Percentiles rank a stretch among this genome's conserved stretches.
phyloP scores from a whole-genome alignment of 345 rosid genomes.

The Eutrema heterophyllum region DNA sequence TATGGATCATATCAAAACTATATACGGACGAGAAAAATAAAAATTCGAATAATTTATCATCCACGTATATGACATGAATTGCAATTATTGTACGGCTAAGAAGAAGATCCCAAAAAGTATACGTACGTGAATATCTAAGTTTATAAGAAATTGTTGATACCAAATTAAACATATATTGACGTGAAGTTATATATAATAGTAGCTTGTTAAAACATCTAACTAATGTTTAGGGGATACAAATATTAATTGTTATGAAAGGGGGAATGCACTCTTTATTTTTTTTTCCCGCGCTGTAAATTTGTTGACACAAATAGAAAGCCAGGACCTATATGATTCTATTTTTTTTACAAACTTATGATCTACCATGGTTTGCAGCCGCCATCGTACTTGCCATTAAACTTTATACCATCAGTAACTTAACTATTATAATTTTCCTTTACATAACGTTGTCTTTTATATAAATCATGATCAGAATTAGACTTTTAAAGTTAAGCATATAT shows the following conservation, averaged over 20 bases:
- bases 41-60: not conserved
- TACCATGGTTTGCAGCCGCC: not conserved
- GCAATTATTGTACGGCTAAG: slow-evolving; percentile 14
- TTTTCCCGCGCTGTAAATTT: not conserved
- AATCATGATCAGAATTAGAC: not conserved
- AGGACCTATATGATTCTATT: not conserved
- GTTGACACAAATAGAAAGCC: not conserved
- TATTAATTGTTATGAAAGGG: not conserved
- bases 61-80: not conserved
- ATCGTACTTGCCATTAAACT: not conserved
- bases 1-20: slow-evolving; percentile 22
- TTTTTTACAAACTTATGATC: not conserved
- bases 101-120: slow-evolving; percentile 15
- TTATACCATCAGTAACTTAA: not conserved
- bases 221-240: not conserved
- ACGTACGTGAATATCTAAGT: not conserved
- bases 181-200: slow-evolving; percentile 18
- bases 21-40: not conserved
- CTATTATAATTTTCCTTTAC: not conserved
- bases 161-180: slow-evolving; percentile 5
- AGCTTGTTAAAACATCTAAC: slow-evolving; percentile 18
- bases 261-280: not conserved
- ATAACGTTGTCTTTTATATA: not conserved
- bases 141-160: not conserved
- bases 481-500: not conserved